Percentiles rank a stretch among this genome's conserved stretches.
phyloP scores from a whole-genome alignment of 2,329 filamentous ascomycete species.

The Epichloe hybrida region DNA sequence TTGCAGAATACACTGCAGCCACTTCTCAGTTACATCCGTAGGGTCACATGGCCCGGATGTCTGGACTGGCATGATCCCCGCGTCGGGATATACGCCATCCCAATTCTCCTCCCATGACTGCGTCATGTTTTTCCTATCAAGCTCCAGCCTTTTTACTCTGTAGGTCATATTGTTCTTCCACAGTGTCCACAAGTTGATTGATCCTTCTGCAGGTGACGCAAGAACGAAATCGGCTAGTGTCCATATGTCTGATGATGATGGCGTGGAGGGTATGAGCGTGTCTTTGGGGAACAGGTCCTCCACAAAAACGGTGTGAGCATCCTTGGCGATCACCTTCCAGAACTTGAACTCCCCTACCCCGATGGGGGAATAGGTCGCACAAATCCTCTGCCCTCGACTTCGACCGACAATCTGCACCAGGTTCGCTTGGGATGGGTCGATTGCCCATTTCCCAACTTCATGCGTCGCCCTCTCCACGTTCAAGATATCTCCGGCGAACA shows the following conservation, averaged over 20 bases:
- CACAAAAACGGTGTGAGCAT: slow-evolving; percentile 49
- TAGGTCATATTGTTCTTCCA: slow-evolving; percentile 80
- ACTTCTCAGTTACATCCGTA: slow-evolving; percentile 65
- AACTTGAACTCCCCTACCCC: slow-evolving; percentile 87
- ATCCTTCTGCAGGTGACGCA: slow-evolving; percentile 37
- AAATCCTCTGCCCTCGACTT: slow-evolving; percentile 36
- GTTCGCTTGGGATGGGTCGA: slow-evolving; percentile 67
- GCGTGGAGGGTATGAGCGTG: slow-evolving; percentile 51
- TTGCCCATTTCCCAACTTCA: slow-evolving; percentile 57
- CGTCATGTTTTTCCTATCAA: slow-evolving; percentile 51
- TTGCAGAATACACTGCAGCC: slow-evolving; percentile 70
- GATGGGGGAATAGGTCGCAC: slow-evolving; percentile 79
- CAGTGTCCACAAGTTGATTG: slow-evolving; percentile 56
- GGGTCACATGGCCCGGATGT: slow-evolving; percentile 49
- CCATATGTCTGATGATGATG: slow-evolving; percentile 64
- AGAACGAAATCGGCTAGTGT: slow-evolving; percentile 65
- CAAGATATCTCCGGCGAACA: slow-evolving; percentile 65
- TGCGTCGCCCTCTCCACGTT: slow-evolving; percentile 52
- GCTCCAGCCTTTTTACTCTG: slow-evolving; percentile 58
- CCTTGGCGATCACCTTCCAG: slow-evolving; percentile 59
- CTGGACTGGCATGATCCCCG: slow-evolving; percentile 37
- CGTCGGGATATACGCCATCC: slow-evolving; percentile 54
- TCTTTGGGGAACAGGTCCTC: slow-evolving; percentile 55
- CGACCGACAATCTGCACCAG: slow-evolving; percentile 59
- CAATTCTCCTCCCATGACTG: slow-evolving; percentile 55